Base-by-base conservation (phyloP, 805 yeast genomes). In the Candida tibetensis region DNA sequence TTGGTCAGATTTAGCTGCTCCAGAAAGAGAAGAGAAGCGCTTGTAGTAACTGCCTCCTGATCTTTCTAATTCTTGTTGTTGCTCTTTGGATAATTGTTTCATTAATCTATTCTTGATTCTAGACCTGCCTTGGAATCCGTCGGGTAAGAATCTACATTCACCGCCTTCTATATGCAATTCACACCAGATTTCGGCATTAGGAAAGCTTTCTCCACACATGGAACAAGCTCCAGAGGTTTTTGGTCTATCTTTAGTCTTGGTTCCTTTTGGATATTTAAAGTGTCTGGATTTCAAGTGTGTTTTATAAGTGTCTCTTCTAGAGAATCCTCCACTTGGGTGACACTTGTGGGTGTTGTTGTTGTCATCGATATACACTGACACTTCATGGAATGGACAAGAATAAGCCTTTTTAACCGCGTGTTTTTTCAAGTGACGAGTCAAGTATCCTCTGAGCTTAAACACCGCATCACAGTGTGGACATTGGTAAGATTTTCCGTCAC, bases 231-330 rank as follows among this genome's bases (percentile, higher is more conserved):
- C 82, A 4, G 69, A 55, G 9, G 71, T 57, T 35, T 53, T 55
- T 14, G 59, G 49, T 34, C 82, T 52, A 33, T 69, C 71, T 40
- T 64, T 66, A 3, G 76, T 66, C 44, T 68, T 68, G 10, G 76
- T 73, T 3, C 81, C 82, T 27, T 74, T 66, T 25, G 82, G 82
- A 46, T 76, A 77, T 31, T 69, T 68, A 52, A 77, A 77, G 52
- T 77, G 82, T 39, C 77, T 58, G 6, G 80, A 71, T 48, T 75
- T 76, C 36, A 77, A 62, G 52, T 77, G 82, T 2, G 79, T 77
- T 48, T 76, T 75, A 53, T 73, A 75, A 5, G 82, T 76, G 51
- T 77, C 82, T 49, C 81, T 64, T 50, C 82, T 62, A 4, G 81
- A 74, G 48, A 77, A 77, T 3, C 79, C 79, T 5, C 82, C 82